Evolutionary conservation across 305 asterid species (phyloP).

Genomic region (Withania somnifera): DNA sequence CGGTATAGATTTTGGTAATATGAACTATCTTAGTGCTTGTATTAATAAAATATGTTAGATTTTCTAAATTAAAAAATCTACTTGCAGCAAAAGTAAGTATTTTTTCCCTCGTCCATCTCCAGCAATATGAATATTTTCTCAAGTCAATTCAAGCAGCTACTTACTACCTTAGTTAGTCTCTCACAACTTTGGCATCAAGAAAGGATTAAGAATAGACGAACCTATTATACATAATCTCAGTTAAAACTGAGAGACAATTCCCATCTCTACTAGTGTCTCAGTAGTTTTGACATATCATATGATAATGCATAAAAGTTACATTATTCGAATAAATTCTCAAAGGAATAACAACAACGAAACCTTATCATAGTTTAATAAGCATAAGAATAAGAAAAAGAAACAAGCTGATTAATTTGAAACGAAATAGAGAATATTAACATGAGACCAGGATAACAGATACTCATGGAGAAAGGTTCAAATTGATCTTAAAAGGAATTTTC

Average conservation of each 20-base stretch:
- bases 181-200: neutral
- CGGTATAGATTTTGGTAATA: neutral
- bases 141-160: neutral
- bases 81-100: neutral
- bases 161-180: neutral
- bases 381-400: conserved; percentile 7
- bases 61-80: neutral
- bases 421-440: neutral
- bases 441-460: neutral
- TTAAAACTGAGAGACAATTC: neutral
- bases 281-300: neutral
- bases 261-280: neutral
- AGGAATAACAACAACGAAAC: neutral
- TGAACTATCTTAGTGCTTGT: neutral
- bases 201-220: neutral
- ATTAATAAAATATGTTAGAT: neutral
- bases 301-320: neutral
- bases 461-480: neutral
- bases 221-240: neutral
- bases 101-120: neutral
- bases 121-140: neutral
- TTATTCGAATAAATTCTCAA: neutral
- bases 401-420: neutral
- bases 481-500: neutral
- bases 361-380: neutral